Percentiles rank a stretch among this genome's conserved stretches.
phyloP scores from a whole-genome alignment of 2,329 filamentous ascomycete species.

The Diaporthe destruens region DNA sequence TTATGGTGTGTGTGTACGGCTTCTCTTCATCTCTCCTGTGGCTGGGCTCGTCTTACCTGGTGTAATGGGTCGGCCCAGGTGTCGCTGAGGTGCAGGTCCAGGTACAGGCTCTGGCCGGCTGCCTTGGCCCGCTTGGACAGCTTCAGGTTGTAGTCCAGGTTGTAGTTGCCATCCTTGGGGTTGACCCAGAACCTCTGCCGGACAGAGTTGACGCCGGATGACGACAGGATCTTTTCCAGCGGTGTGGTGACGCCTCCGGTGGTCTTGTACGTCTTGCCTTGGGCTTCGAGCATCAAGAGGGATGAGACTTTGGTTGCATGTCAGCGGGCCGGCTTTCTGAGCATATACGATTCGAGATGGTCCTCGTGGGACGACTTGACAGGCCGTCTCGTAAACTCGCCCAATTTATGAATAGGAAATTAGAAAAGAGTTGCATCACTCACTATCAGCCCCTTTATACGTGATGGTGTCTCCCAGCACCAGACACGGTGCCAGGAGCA shows the following conservation, averaged over 20 bases:
- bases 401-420: slow-evolving; percentile 3
- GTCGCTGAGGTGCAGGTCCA: slow-evolving; percentile 77
- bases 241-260: slow-evolving; percentile 63
- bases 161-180: slow-evolving; percentile 72
- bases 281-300: slow-evolving; percentile 70
- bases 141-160: slow-evolving; percentile 77
- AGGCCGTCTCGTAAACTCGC: too few species aligned
- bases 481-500: slow-evolving; percentile 16
- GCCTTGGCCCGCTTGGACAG: slow-evolving; percentile 74
- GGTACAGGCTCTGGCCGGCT: slow-evolving; percentile 69
- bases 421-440: neutral
- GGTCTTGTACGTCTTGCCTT: slow-evolving; percentile 72
- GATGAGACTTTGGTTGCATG: slow-evolving; percentile 67
- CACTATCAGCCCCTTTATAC: slow-evolving; percentile 74
- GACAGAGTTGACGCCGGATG: slow-evolving; percentile 61
- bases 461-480: slow-evolving; percentile 56
- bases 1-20: too few species aligned
- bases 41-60: slow-evolving; percentile 54
- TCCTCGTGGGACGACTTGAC: too few species aligned
- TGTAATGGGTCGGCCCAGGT: slow-evolving; percentile 78
- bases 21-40: fast-evolving
- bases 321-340: neutral
- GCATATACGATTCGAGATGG: too few species aligned
- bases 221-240: slow-evolving; percentile 73
- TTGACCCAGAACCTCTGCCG: slow-evolving; percentile 82